These are phyloP conservation scores for Sisymbrium altissimum DNA, from an alignment of 345 rosid genomes.

Conservation along the genomic window DNA sequence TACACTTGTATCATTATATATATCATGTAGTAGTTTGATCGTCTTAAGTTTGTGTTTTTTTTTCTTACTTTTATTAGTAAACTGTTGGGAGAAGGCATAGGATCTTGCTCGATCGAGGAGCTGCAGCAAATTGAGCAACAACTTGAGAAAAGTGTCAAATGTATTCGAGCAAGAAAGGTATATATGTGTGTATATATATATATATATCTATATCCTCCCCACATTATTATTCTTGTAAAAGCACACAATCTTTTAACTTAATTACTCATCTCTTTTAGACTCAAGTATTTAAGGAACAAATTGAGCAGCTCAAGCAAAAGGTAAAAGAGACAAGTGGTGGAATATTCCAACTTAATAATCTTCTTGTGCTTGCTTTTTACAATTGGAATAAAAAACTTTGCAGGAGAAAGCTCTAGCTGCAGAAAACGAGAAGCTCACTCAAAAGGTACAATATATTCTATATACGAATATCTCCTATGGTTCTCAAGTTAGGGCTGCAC, in stretches of 20 bases:
- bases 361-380: constrained; percentile 10
- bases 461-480: neutral
- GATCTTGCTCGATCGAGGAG: constrained; percentile 52
- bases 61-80: constrained; percentile 31
- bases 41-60: neutral
- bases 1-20: neutral
- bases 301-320: constrained; percentile 63
- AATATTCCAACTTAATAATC: constrained; percentile 16
- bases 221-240: neutral
- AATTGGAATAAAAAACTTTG: constrained; percentile 11
- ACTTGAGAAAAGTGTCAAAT: constrained; percentile 53
- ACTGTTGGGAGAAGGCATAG: constrained; percentile 56
- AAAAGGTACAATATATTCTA: constrained; percentile 44
- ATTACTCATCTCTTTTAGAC: constrained; percentile 38
- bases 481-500: constrained; percentile 20
- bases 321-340: constrained; percentile 33
- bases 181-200: neutral
- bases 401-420: constrained; percentile 59
- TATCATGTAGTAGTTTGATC: neutral
- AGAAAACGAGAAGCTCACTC: constrained; percentile 54
- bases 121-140: constrained; percentile 60
- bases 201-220: neutral
- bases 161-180: constrained; percentile 60
- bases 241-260: neutral
- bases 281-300: constrained; percentile 67